Base-by-base conservation (phyloP, 2,329 filamentous ascomycete species). In the Taxawa tesnikishii region DNA sequence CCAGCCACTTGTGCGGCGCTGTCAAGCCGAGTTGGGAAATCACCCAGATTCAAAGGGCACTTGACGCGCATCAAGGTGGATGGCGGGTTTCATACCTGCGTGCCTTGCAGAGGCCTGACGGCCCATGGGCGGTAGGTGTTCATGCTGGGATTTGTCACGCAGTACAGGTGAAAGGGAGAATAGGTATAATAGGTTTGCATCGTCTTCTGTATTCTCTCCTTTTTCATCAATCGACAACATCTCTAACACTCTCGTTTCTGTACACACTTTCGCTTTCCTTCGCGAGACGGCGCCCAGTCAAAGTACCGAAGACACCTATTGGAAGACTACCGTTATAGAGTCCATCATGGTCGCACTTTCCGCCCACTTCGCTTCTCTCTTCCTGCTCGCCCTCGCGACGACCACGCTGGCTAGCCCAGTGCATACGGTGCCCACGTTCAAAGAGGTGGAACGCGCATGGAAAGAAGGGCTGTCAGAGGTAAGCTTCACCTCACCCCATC, bases 391-490 rank as follows among this genome's bases (percentile, higher is more conserved):
- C 19, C 19, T 23, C 8, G 19, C n/a, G 19, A 17, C 21, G 13
- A 33, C 16, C 17, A 33, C 23, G 19, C 23, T 28, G 14, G 31
- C 15, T 16, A 17, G 13, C 15, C 13, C 24, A 18, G 16, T 28
- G 10, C 10, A 14, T 15, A 18, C 13, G 8, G 16, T 28, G 10
- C 10, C 24, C 23, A 18, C 13, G 8, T 32, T 36, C 16, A 15
- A 29, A 9, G 28, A 32, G 11, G 18, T 32, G 11, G 32, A 34
- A n/a, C 8, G 34, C 26, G 27, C 25, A 9, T 34, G 28, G 32
- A 25, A 16, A 18, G 23, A 28, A 30, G 34, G 37, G 15, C 23
- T 32, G 12, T 33, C 29, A 2, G 29, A 39, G 33, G 37, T 35
- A 31, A 11, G 7, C 19, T 5, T 27, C 16, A 21, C 8, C n/a